Percentiles rank a stretch among this genome's conserved stretches.
phyloP scores from a whole-genome alignment of 192 early-diverging fungal species.

The Coemansia sp. region DNA sequence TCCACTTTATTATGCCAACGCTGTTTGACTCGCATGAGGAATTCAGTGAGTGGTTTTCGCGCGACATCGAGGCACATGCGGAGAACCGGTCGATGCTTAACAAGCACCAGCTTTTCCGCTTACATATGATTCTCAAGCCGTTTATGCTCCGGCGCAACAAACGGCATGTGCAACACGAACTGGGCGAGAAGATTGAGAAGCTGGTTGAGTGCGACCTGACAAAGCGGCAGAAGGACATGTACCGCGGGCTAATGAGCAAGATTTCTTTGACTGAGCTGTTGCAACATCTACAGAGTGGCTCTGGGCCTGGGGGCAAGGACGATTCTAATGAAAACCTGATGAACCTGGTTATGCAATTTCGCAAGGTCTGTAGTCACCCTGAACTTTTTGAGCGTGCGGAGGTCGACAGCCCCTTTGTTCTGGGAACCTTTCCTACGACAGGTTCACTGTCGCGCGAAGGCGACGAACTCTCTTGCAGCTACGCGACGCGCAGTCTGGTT shows the following conservation, averaged over 20 bases:
- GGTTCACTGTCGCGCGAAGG: constrained; percentile 63
- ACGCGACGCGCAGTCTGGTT: constrained; percentile 63
- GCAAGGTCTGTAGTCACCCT: constrained; percentile 87
- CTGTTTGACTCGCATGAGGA: constrained; percentile 91
- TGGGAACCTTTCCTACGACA: constrained; percentile 61
- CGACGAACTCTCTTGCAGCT: constrained; percentile 59
- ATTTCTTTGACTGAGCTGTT: constrained; percentile 75
- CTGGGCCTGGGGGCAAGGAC: constrained; percentile 51
- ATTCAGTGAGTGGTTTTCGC: constrained; percentile 93
- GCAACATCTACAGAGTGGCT: constrained; percentile 62
- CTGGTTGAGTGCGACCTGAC: constrained; percentile 78
- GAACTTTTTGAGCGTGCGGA: constrained; percentile 85
- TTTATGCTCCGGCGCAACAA: constrained; percentile 93
- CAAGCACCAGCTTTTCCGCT: constrained; percentile 76
- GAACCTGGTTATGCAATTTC: constrained; percentile 94
- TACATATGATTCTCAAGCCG: constrained; percentile 93
- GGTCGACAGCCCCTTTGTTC: constrained; percentile 69
- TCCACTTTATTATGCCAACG: constrained; percentile 95
- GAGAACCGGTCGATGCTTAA: constrained; percentile 80
- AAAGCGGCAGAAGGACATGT: constrained; percentile 69
- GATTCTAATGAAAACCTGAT: constrained; percentile 81
- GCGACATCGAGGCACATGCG: constrained; percentile 87
- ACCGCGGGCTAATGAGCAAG: constrained; percentile 73
- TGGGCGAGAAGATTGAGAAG: constrained; percentile 88
- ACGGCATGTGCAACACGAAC: constrained; percentile 84